Conservation (phyloP, 768 basidiomycete species). For the Boletus eberwhitei region DNA sequence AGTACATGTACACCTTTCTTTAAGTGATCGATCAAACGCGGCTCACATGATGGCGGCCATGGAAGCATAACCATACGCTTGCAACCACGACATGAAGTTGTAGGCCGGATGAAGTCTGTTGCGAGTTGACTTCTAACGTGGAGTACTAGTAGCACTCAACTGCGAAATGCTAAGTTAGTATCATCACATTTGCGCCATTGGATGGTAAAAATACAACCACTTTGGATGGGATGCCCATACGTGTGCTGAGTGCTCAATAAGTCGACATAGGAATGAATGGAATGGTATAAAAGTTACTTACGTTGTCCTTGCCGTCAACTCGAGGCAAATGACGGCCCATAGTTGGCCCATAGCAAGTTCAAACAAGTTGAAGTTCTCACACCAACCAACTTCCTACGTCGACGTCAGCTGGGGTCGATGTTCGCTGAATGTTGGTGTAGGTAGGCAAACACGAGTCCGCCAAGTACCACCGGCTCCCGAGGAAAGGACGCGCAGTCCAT, state of each 20-base stretch:
- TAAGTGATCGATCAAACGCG: not conserved
- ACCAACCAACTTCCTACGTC: not conserved
- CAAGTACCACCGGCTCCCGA: not conserved
- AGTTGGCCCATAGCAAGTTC: not conserved
- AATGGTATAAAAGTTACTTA: not conserved
- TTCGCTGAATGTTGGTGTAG: not conserved
- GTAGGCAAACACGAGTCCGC: not conserved
- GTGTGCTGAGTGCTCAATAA: not conserved
- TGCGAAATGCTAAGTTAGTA: not conserved
- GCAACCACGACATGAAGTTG: not conserved
- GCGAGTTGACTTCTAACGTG: not conserved
- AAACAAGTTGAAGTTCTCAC: not conserved
- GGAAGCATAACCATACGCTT: not conserved
- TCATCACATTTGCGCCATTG: not conserved
- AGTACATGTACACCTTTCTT: not conserved
- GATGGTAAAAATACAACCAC: not conserved
- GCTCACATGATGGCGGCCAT: not conserved
- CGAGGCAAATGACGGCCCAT: not conserved
- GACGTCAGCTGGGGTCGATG: not conserved
- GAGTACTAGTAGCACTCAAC: not conserved
- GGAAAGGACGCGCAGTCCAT: not conserved
- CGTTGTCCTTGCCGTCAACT: not conserved
- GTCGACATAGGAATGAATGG: not conserved
- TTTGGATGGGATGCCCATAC: too few species aligned
- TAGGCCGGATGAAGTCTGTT: not conserved